Percentiles rank a stretch among this genome's conserved stretches.
Conservation (phyloP, 2,329 filamentous ascomycete genomes). For the Davidsoniella neocaledoniae region DNA sequence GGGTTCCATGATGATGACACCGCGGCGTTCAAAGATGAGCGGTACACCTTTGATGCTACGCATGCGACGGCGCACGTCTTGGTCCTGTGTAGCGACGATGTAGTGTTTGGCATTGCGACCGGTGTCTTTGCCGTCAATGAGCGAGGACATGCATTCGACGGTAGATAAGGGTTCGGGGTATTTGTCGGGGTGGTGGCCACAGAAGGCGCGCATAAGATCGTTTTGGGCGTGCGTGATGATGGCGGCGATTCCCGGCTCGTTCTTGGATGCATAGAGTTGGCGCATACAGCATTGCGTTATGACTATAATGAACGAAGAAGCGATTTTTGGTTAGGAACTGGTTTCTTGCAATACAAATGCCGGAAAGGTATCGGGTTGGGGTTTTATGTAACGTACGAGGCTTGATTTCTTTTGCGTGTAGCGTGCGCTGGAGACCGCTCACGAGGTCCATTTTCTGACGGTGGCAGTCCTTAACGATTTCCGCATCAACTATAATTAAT, state of each 20-base stretch:
- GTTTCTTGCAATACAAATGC: conserved; percentile 9
- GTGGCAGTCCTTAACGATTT: conserved; percentile 66
- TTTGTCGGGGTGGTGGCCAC: conserved; percentile 58
- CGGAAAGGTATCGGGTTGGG: not conserved
- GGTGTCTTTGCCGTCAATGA: conserved; percentile 62
- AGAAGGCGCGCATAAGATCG: conserved; percentile 54
- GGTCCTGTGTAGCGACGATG: conserved; percentile 58
- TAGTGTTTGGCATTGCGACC: conserved; percentile 64
- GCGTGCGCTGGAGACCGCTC: conserved; percentile 57
- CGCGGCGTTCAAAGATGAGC: conserved; percentile 60
- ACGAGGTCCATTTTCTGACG: conserved; percentile 83
- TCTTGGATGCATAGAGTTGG: conserved; percentile 52
- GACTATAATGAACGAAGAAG: conserved; percentile 29
- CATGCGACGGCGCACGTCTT: conserved; percentile 44
- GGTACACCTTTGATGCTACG: conserved; percentile 55
- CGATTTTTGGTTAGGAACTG: conserved; percentile 13
- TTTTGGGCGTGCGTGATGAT: conserved; percentile 61
- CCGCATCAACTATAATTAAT: conserved; percentile 49
- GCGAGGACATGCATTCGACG: conserved; percentile 51
- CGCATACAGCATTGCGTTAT: conserved; percentile 70
- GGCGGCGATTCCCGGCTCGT: conserved; percentile 33
- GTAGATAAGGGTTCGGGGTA: conserved; percentile 54
- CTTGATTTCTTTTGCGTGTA: conserved; percentile 66
- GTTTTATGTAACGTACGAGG: conserved; percentile 39
- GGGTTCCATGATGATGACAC: conserved; percentile 55